Base-by-base conservation (phyloP, 805 yeast species). In the Cyberlindnera galapagoensis region DNA sequence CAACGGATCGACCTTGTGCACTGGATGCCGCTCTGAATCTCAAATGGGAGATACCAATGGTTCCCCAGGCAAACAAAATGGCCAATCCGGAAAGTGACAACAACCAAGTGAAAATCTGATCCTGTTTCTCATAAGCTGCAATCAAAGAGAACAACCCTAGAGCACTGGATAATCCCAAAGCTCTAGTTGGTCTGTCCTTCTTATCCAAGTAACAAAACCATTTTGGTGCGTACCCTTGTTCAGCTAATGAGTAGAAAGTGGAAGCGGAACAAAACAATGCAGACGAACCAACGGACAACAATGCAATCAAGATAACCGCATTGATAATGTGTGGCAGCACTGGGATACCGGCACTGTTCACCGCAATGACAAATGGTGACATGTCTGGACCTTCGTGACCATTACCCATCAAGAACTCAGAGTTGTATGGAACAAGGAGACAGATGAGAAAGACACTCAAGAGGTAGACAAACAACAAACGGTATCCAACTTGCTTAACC, bases 301-400 rank as follows among this genome's bases (percentile, higher is more conserved):
- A 80, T 6, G 84, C 76, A 3, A 79, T 60, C 45, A 79, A 61
- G 44, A 79, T 74, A 15, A 69, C 76, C 4, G 80, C 80, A 43
- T 79, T 79, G 43, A 79, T 66, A 41, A 78, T 70, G 49, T 76
- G 80, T 43, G 77, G 71, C 29, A 76, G 63, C 6, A 71, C 78
- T 16, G 60, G 5, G 26, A 30, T 65, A 28, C 74, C 68, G 30
- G 80, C 78, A 54, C 64, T 66, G 32, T 69, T 65, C 54, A 76
- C 62, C 21, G 84, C 81, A 51, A 79, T 67, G 35, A 78, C 82
- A 44, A 71, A 78, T 19, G 86, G 85, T n/a, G 86, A 79, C 1
- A 80, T 76, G 28, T 71, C 63, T 38, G 65, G 72, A 26, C 60
- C 56, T 23, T 27, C 21, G 6, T 32, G 19, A 15, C 57, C 47